Conservation (phyloP, 768 basidiomycete genomes). For the Galerina marginata region DNA sequence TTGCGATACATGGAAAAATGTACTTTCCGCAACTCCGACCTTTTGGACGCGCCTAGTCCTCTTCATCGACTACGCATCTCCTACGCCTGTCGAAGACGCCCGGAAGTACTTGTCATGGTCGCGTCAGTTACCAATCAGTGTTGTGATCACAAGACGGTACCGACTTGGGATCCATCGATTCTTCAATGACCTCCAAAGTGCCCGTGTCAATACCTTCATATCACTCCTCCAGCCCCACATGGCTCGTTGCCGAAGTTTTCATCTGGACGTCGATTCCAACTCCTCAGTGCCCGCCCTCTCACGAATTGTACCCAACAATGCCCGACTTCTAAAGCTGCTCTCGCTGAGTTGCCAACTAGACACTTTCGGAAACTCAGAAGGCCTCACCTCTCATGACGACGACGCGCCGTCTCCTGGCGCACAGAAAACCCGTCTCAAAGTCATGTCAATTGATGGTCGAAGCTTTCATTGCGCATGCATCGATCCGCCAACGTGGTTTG, state of each 20-base stretch:
- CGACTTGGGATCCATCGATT: not conserved
- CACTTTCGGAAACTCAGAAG: not conserved
- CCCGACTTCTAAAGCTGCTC: not conserved
- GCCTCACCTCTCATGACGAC: no score
- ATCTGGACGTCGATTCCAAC: not conserved
- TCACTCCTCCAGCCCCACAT: not conserved
- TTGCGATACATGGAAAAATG: not conserved
- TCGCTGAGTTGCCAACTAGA: not conserved
- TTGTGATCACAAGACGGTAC: not conserved
- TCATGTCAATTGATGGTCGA: not conserved
- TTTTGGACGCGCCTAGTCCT: conserved; percentile 1
- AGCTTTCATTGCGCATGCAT: not conserved
- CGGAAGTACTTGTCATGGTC: not conserved
- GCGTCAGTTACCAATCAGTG: not conserved
- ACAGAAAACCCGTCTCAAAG: not conserved
- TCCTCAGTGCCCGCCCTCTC: not conserved
- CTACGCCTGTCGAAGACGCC: not conserved
- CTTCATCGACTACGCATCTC: not conserved
- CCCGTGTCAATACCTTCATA: not conserved
- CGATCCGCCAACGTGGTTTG: not conserved
- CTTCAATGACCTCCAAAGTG: not conserved
- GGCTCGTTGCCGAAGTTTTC: not conserved
- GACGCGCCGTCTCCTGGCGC: no score
- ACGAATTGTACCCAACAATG: not conserved
- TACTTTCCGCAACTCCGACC: not conserved